Percentiles rank a stretch among this genome's conserved stretches.
Conservation (phyloP, 352 stramenopile genomes). For the Pythium insidiosum region DNA sequence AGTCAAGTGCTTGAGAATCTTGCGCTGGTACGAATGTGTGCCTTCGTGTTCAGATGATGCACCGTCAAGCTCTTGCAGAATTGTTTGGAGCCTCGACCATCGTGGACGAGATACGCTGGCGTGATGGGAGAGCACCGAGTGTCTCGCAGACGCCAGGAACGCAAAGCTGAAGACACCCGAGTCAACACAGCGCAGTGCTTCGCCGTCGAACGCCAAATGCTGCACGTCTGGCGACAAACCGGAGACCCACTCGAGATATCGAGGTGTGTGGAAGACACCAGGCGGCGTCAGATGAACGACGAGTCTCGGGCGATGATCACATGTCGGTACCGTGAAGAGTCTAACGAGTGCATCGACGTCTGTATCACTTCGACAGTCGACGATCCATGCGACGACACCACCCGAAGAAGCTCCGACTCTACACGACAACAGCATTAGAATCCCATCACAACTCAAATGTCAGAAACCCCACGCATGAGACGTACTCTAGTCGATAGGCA, state of each 20-base stretch:
- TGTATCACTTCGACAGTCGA: conserved; percentile 28
- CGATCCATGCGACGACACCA: conserved; percentile 55
- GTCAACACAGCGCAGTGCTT: conserved; percentile 17
- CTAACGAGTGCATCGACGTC: conserved; percentile 21
- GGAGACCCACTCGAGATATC: conserved; percentile 5
- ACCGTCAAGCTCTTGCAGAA: too few species aligned
- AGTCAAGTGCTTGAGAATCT: conserved; percentile 22
- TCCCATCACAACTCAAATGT: too few species aligned
- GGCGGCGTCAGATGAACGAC: conserved; percentile 46
- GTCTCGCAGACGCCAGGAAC: conserved; percentile 34
- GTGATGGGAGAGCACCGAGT: conserved; percentile 6
- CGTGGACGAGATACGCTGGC: background rate
- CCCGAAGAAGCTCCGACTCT: too few species aligned
- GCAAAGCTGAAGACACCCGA: conserved; percentile 43
- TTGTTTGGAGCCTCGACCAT: too few species aligned
- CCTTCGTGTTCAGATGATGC: background rate
- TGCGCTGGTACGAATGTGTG: conserved; percentile 15
- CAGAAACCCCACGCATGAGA: too few species aligned
- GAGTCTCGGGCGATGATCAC: conserved; percentile 28
- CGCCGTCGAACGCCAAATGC: conserved; percentile 48
- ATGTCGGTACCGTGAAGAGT: conserved; percentile 10
- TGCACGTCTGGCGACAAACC: conserved; percentile 14
- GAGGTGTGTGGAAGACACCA: background rate
- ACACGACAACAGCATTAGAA: too few species aligned
- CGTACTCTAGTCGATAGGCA: too few species aligned